These are phyloP conservation scores for Talaromyces sp. DNA, from an alignment of 2,329 filamentous ascomycete species.

Conservation along the genomic window DNA sequence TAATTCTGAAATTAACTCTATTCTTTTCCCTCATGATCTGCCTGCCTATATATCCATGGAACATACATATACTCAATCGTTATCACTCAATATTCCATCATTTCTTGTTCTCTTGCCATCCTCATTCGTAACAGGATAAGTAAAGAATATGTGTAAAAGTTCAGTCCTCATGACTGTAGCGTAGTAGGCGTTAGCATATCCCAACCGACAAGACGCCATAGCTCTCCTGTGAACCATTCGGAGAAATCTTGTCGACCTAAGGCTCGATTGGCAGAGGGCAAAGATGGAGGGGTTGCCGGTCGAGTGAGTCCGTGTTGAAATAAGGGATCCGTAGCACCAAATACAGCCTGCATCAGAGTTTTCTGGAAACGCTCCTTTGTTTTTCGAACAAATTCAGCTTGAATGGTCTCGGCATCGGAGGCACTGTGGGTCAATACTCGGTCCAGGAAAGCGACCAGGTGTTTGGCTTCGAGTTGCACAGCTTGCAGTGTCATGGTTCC, in stretches of 20 bases:
- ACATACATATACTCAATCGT: background rate
- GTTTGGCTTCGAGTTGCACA: conserved; percentile 37
- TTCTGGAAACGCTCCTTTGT: conserved; percentile 40
- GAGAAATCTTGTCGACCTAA: conserved; percentile 40
- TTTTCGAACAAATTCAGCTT: conserved; percentile 20
- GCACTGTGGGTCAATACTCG: conserved; percentile 23
- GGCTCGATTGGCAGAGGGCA: conserved; percentile 11
- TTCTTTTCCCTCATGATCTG: background rate
- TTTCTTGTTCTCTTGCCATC: background rate
- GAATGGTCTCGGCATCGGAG: background rate
- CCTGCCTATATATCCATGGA: background rate
- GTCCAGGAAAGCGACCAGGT: conserved; percentile 41
- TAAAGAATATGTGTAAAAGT: background rate
- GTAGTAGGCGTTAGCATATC: conserved; percentile 39
- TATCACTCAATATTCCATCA: background rate
- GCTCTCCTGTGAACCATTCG: conserved; percentile 59
- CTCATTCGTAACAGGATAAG: background rate
- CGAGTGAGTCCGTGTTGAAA: conserved; percentile 34
- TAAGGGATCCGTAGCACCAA: conserved; percentile 37
- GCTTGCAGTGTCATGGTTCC: conserved; percentile 27
- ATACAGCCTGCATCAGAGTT: conserved; percentile 46
- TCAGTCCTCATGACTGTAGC: background rate
- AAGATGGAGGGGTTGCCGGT: conserved; percentile 22
- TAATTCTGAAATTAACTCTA: background rate
- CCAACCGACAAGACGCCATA: conserved; percentile 63